Conservation (phyloP, 2,329 filamentous ascomycete species). For the Pseudofabraea citricarpa region DNA sequence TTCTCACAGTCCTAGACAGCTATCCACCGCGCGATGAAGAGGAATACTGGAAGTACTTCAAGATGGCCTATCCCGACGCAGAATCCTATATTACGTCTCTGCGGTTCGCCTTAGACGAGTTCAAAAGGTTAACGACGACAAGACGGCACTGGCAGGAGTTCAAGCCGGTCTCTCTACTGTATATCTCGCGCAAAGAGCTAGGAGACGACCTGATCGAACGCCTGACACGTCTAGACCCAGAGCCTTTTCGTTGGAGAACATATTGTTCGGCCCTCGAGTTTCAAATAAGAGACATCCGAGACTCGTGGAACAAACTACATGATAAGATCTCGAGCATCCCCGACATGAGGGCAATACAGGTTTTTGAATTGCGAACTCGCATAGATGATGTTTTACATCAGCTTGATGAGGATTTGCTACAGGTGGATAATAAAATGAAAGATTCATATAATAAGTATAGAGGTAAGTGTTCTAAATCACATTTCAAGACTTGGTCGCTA, state of each 20-base stretch:
- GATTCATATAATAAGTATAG: not conserved
- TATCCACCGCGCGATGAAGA: not conserved
- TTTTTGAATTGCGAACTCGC: not conserved
- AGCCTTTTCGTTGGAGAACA: not conserved
- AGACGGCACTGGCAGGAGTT: not conserved
- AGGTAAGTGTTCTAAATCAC: not conserved
- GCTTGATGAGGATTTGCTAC: not conserved
- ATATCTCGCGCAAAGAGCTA: not conserved
- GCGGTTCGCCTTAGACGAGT: not conserved
- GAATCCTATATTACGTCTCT: not conserved
- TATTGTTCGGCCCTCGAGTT: not conserved
- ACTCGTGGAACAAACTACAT: not conserved
- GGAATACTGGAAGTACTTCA: not conserved
- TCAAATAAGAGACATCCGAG: not conserved
- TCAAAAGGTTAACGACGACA: not conserved
- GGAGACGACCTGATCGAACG: not conserved
- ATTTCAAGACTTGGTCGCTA: not conserved
- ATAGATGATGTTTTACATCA: not conserved
- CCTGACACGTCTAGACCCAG: not conserved
- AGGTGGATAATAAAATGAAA: not conserved
- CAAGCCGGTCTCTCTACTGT: not conserved
- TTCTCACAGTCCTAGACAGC: not conserved
- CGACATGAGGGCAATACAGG: not conserved
- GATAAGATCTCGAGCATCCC: not conserved
- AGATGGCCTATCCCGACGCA: not conserved